Evolutionary conservation across 257 asterid species (phyloP), one percentile per base, ranked within the genome.

Genomic region (Datura wrightii): DNA sequence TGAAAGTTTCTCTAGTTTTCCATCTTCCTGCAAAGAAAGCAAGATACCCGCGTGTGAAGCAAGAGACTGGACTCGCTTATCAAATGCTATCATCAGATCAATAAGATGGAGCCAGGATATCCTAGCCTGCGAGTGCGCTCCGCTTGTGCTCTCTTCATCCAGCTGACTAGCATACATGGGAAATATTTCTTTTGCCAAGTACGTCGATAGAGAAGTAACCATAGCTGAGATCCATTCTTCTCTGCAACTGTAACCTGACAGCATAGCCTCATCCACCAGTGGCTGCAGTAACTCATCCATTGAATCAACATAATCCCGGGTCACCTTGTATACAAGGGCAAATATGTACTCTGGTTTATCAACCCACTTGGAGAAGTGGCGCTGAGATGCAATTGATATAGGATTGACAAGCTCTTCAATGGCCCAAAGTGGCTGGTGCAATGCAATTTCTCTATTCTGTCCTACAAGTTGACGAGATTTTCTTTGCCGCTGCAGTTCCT

Each of bases 171-270:
- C 88, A 84, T 91, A 89, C 13, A 18, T 50, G 2, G 98, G 97
- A 85, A 95, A 91, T 86, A 94, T 91, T 87, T 94, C 99, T 86
- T 94, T 94, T 3, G 96, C 98, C 81, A 95, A 87, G 89, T 93
- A 94, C 48, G 94, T 97, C 5, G 96, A 88, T 46, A 97, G 85
- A 69, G 98, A 90, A 67, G 89, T 90, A 66, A 92, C 97, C 97
- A 97, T 95, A 50, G 97, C 93, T 5, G 98, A 91, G 70, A 95
- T 93, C 99, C 99, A 97, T 91, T 97, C 98, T 91, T 97, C 99
- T 89, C 98, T 89, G 90, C 98, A 97, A 83, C 99, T 97, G 90
- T 97, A 97, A 83, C 98, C 98, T 83, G 96, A 93, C 79, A 97
- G 88, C 96, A 92, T 90, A 79, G 99, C 98, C 90, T 94, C 97